Base-by-base conservation (phyloP, 78 protist genomes). In the Dictyostelium intermedium region DNA sequence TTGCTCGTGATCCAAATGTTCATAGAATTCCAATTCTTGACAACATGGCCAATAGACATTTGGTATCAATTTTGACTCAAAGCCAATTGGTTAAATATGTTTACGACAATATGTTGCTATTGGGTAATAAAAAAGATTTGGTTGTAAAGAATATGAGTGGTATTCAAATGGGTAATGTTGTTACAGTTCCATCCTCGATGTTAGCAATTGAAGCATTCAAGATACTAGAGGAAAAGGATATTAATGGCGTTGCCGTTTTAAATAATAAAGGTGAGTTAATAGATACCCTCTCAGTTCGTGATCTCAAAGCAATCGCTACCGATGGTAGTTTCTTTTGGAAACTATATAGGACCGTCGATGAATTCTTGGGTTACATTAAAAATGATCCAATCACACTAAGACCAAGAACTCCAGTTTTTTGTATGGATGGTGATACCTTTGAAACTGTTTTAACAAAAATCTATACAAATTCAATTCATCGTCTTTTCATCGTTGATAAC, bases 201-300 rank as follows among this genome's bases (percentile, higher is more conserved):
- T 20, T 56, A 8, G 85, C 96, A 14, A 82, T 92, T 53, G 96
- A 92, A 34, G 96, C 92, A 0, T 92, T 92, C 86, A 85, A 86
- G 45, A 18, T 78, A 16, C 14, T 92, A 66, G 83, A 86, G 7
- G 87, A 92, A 16, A 83, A 84, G 20, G 60, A 84, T 37, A 47
- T 92, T 35, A 77, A 34, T 84, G 96, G 96, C 79, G 16, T 92
- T 14, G 96, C 85, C 10, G 73, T 92, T n/a, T 13, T 92, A 14
- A 53, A 74, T 82, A 60, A 34, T 4, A 30, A 41, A 1, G 96
- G 96, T 18, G 47, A 47, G 1, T 73, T 92, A 5, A 8, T 84
- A 10, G 87, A 85, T 34, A 77, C 82, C 5, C 79, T 92, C 7
- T 89, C 94, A 14, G 77, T 39, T 34, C 47, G 87, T 32, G 94